phyloP scores from a whole-genome alignment of 2,329 filamentous ascomycete species.

The Aureobasidium mangrovei region DNA sequence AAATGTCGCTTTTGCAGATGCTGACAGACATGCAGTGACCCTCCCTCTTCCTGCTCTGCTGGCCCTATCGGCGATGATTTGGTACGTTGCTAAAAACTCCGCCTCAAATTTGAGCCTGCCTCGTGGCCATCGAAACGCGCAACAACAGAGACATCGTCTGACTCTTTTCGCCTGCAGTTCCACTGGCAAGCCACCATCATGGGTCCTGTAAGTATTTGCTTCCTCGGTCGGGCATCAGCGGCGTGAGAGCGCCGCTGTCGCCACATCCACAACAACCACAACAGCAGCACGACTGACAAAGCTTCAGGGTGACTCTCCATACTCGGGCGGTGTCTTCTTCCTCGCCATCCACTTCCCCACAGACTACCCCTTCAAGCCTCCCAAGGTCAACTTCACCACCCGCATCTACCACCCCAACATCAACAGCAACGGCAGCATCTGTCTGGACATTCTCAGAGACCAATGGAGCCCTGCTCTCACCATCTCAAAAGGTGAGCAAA shows the following conservation, averaged over 20 bases:
- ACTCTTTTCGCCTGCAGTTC: slow-evolving; percentile 54
- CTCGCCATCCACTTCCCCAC: slow-evolving; percentile 97
- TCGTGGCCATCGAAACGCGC: slow-evolving; percentile 11
- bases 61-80: slow-evolving; percentile 95
- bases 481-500: slow-evolving; percentile 79
- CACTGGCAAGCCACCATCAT: slow-evolving; percentile 99
- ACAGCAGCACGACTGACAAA: neutral
- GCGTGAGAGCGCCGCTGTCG: neutral
- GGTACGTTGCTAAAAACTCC: slow-evolving; percentile 52
- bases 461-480: slow-evolving; percentile 98
- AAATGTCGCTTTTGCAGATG: slow-evolving; percentile 13
- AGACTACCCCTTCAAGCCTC: slow-evolving; percentile 99
- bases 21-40: slow-evolving; percentile 59
- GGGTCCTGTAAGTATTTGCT: slow-evolving; percentile 71
- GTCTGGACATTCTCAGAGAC: slow-evolving; percentile 94
- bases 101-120: slow-evolving; percentile 9
- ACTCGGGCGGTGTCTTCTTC: slow-evolving; percentile 98
- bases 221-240: neutral
- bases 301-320: slow-evolving; percentile 79
- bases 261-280: slow-evolving; percentile 9
- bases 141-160: slow-evolving; percentile 22
- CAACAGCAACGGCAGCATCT: slow-evolving; percentile 99
- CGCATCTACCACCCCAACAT: slow-evolving; percentile 99
- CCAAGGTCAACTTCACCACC: slow-evolving; percentile 99
- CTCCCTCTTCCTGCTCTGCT: slow-evolving; percentile 96